Conservation (phyloP, 2,329 filamentous ascomycete species). For the Botrytis paeoniae region DNA sequence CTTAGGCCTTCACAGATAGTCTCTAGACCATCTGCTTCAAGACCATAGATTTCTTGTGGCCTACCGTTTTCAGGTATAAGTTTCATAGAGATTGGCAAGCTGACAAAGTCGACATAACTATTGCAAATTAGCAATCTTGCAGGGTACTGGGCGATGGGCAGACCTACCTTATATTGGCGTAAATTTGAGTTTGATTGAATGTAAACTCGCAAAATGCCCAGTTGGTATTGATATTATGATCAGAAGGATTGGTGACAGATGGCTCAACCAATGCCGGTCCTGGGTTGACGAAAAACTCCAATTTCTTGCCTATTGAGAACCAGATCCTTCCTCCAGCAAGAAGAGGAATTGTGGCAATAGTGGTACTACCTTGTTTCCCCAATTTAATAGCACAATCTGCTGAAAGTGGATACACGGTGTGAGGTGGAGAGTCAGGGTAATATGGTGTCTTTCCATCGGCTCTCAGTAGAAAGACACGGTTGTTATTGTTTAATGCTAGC, state of each 20-base stretch:
- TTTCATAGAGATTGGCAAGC: conserved; percentile 57
- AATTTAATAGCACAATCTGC: conserved; percentile 62
- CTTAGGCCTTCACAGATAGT: conserved; percentile 52
- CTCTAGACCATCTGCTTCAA: conserved; percentile 52
- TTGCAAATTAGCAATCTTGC: not conserved
- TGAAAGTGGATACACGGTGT: conserved; percentile 49
- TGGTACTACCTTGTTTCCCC: conserved; percentile 57
- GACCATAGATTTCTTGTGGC: conserved; percentile 54
- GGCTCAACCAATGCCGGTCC: conserved; percentile 70
- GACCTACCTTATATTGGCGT: conserved; percentile 54
- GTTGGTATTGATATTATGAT: conserved; percentile 57
- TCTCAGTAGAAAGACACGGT: conserved; percentile 59
- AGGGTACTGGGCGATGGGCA: not conserved
- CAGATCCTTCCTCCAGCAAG: conserved; percentile 70
- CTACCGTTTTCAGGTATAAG: conserved; percentile 45
- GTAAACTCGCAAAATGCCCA: conserved; percentile 72
- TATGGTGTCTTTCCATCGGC: conserved; percentile 65
- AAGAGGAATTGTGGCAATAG: conserved; percentile 63
- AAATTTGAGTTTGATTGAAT: conserved; percentile 59
- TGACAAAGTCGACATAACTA: conserved; percentile 73
- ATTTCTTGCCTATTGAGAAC: conserved; percentile 58
- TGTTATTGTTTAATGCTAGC: conserved; percentile 56
- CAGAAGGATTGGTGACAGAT: conserved; percentile 62
- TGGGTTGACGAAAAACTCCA: conserved; percentile 69
- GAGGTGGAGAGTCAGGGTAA: conserved; percentile 58